Base-by-base conservation (phyloP, 345 rosid species). In the Camelina neglecta region DNA sequence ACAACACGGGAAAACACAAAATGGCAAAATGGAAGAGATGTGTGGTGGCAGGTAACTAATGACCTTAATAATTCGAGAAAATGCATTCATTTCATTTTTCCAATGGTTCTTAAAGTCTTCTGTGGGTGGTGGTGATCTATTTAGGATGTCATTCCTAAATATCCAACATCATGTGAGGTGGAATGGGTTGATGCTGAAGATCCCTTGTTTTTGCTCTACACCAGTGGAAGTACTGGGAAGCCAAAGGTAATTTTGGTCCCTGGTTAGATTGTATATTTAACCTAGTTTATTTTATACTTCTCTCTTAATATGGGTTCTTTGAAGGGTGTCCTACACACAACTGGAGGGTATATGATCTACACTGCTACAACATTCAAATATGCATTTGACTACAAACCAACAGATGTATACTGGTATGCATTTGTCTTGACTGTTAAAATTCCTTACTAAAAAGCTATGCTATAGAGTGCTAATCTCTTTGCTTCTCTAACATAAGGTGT, bases 161-260 rank as follows among this genome's bases (percentile, higher is more conserved):
- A 84, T 84, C 90, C 97, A 65, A 87, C 91, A 12, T 82, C 84
- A 2, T 95, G 98, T 80, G 96, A 83, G 20, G 91, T 92, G 54
- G 97, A 90, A 87, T 95, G 99, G 99, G 91, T 92, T 84, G 99
- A 95, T 86, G 98, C 99, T 2, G 99, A 94, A 87, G 97, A 92
- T 89, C 93, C 98, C 48, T 82, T 90, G 69, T 95, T 92, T 81
- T 87, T 95, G 73, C 89, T 95, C 56, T 95, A 95, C 79, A 95
- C 99, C 41, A 95, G 99, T 71, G 99, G 99, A 74, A 95, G 99
- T 85, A 95, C 99, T 0, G 99, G 99, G 70, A 95, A 95, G 81
- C 99, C 99, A 41, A 95, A 95, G 99, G 99, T 90, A 77, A 35
- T 1, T 75, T 44, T 41, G 53, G 54, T 66, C 58, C 21, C 47